A percentile compares a stretch with the other conserved stretches of the same genome.
Evolutionary conservation across 495 filamentous ascomycete species (phyloP).

Genomic region (Penicillium alfredii): DNA sequence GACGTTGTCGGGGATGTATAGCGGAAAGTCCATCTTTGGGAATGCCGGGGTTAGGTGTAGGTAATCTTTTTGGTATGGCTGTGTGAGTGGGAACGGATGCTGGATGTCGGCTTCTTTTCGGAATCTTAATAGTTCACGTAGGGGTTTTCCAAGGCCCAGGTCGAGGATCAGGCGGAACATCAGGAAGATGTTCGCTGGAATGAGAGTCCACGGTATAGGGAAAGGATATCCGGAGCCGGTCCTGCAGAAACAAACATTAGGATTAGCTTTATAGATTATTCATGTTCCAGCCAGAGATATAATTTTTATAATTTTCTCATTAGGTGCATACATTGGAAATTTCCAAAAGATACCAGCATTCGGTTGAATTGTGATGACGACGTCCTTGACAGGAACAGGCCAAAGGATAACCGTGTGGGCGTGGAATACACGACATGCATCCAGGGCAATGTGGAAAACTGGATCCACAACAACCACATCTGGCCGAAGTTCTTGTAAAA

Average conservation of each 20-base stretch:
- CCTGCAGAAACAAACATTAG: no score
- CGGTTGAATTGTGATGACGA: constrained; percentile 35
- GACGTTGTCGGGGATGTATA: constrained; percentile 38
- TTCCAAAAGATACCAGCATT: constrained; percentile 34
- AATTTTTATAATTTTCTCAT: no score
- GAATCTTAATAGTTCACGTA: constrained; percentile 14
- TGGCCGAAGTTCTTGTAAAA: constrained; percentile 36
- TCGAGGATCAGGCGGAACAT: constrained; percentile 11
- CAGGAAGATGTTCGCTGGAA: constrained; percentile 36
- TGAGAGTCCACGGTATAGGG: constrained; percentile 30
- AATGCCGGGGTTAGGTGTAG: constrained; percentile 33
- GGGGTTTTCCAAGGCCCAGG: constrained; percentile 13
- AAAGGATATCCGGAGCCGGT: constrained; percentile 1
- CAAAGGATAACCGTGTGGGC: constrained; percentile 26
- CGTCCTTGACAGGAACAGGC: constrained; percentile 37
- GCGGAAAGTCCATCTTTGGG: constrained; percentile 40
- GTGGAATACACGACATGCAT: constrained; percentile 35
- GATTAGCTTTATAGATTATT: no score
- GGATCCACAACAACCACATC: constrained; percentile 45
- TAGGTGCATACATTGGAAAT: constrained; percentile 44
- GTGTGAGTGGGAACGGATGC: constrained; percentile 26
- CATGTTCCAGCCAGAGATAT: no score
- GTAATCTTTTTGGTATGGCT: constrained; percentile 30
- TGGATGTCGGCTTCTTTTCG: constrained; percentile 22
- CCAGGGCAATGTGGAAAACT: constrained; percentile 44